These are phyloP conservation scores for Linnemannia hyalina DNA, from an alignment of 192 early-diverging fungal species.

Conservation along the genomic window DNA sequence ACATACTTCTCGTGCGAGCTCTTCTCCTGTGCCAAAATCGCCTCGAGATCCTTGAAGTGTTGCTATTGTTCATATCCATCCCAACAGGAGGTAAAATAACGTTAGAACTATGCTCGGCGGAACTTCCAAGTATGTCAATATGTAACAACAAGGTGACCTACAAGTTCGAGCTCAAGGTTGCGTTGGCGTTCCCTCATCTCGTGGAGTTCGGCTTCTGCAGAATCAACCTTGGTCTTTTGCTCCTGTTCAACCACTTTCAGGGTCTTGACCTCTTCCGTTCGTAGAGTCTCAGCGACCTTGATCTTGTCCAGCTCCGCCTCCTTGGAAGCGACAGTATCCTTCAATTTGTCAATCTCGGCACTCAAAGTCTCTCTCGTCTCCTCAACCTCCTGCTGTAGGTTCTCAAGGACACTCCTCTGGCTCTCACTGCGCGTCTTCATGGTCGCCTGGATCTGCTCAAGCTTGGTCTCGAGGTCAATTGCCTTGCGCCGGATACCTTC, in stretches of 20 bases:
- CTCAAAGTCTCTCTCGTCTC: slow-evolving; percentile 40
- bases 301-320: slow-evolving; percentile 32
- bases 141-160: slow-evolving; percentile 6
- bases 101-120: not conserved
- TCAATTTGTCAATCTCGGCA: slow-evolving; percentile 41
- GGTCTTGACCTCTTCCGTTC: slow-evolving; percentile 23
- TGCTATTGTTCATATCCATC: slow-evolving; percentile 31
- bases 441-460: slow-evolving; percentile 51
- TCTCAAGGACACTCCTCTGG: slow-evolving; percentile 32
- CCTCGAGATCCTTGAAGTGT: slow-evolving; percentile 63
- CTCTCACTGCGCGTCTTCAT: slow-evolving; percentile 41
- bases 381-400: slow-evolving; percentile 45
- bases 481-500: slow-evolving; percentile 59
- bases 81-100: not conserved
- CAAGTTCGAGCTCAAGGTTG: slow-evolving; percentile 37
- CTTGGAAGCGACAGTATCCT: slow-evolving; percentile 24
- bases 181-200: slow-evolving; percentile 39
- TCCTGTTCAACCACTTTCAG: slow-evolving; percentile 24
- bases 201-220: slow-evolving; percentile 45
- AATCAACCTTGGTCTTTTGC: slow-evolving; percentile 23
- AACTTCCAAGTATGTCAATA: not conserved
- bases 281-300: slow-evolving; percentile 11
- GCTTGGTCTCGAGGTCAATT: slow-evolving; percentile 54
- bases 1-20: slow-evolving; percentile 67
- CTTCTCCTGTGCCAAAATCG: slow-evolving; percentile 50